Conservation (phyloP, 192 early-diverging fungal species). For the Haplosporangium gracile region DNA sequence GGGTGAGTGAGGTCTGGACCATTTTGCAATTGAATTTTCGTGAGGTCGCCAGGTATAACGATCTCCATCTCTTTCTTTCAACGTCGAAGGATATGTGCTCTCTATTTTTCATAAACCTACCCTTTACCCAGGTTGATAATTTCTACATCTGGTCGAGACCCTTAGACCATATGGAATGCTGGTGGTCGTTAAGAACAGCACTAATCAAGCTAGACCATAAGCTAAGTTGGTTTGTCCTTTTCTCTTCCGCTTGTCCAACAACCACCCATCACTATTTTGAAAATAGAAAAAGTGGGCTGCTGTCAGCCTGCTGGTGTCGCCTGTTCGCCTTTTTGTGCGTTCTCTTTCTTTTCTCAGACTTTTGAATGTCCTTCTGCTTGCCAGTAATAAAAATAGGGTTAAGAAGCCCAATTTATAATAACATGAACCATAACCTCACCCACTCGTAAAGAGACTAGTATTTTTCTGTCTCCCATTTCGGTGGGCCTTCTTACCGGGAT, state of each 20-base stretch:
- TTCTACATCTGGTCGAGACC: not conserved
- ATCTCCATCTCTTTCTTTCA: not conserved
- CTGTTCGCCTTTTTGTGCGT: not conserved
- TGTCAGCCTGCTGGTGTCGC: not conserved
- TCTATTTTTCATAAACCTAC: not conserved
- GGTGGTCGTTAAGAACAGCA: not conserved
- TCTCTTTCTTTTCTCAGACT: conserved; percentile 1
- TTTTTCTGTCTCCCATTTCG: not conserved
- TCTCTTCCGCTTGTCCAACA: not conserved
- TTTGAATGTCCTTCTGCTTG: not conserved
- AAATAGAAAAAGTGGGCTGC: not conserved
- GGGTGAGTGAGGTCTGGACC: not conserved
- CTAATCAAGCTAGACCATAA: not conserved
- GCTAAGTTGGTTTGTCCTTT: not conserved
- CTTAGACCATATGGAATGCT: not conserved
- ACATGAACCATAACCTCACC: not conserved
- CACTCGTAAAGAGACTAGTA: not conserved
- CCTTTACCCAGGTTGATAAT: not conserved
- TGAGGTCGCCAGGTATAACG: not conserved
- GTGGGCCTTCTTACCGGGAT: not conserved
- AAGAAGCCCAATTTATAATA: conserved; percentile 1
- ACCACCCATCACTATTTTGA: not conserved
- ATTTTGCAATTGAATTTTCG: not conserved
- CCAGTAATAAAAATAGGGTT: conserved; percentile 6
- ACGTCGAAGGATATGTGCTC: not conserved